Conservation (phyloP, 176 grass and related monocot species). For the Poa annua region DNA sequence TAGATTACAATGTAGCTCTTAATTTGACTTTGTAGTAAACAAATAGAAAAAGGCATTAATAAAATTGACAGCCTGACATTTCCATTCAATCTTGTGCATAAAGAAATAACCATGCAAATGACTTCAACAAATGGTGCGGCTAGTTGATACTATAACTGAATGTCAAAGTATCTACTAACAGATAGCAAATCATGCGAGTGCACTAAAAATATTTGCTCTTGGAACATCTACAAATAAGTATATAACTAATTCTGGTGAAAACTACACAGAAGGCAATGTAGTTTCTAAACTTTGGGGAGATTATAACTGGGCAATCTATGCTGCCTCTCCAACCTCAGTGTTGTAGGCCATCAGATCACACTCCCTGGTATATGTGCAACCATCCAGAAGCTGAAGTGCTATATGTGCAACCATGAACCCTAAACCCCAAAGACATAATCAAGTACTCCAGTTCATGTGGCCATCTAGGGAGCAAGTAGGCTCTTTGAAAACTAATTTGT, state of each 20-base stretch:
- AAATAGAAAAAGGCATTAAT: not conserved
- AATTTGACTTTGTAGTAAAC: not conserved
- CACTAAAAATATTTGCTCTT: not conserved
- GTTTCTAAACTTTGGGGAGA: not conserved
- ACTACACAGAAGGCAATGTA: not conserved
- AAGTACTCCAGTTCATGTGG: not conserved
- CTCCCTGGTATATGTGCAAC: not conserved
- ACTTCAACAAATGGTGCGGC: not conserved
- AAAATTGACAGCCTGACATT: not conserved
- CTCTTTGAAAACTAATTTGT: no score
- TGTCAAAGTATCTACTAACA: not conserved
- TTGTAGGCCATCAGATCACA: no score
- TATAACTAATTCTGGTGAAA: not conserved
- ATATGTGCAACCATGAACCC: no score
- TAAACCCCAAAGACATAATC: not conserved
- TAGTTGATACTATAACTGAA: not conserved
- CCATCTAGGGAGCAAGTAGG: no score
- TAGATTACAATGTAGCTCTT: slow-evolving; percentile 18
- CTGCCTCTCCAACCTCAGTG: no score
- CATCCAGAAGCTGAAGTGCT: no score
- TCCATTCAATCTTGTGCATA: not conserved
- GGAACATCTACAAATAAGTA: not conserved
- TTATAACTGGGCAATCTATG: no score
- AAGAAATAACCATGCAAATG: not conserved
- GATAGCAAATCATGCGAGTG: not conserved